A percentile compares a stretch with the other conserved stretches of the same genome.
These are phyloP conservation scores for Logfia minima DNA, from an alignment of 129 eudicot genomes.

Conservation along the genomic window DNA sequence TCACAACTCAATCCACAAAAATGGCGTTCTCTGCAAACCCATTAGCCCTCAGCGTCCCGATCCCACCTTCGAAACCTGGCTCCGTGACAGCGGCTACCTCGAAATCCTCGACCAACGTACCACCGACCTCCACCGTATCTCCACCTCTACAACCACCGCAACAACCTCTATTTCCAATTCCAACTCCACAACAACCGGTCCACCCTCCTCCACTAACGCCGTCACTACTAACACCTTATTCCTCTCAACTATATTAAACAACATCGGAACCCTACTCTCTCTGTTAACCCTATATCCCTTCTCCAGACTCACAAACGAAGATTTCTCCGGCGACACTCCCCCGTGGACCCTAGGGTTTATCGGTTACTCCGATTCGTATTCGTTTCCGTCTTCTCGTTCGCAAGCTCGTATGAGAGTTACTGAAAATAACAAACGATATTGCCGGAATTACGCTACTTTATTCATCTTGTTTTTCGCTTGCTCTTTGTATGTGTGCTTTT, in stretches of 20 bases:
- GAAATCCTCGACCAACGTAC: constrained; percentile 87
- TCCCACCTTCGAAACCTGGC: constrained; percentile 88
- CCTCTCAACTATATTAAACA: constrained; percentile 38
- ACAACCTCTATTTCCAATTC: constrained; percentile 18
- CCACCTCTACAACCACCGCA: constrained; percentile 43
- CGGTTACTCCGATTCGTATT: constrained; percentile 62
- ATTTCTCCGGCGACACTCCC: constrained; percentile 65
- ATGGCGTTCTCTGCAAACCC: constrained; percentile 86
- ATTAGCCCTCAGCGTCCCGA: constrained; percentile 86
- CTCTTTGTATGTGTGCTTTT: constrained; percentile 57
- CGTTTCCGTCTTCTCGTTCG: constrained; percentile 67
- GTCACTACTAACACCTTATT: constrained; percentile 36
- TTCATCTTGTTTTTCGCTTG: constrained; percentile 79
- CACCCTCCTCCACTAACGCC: constrained; percentile 29
- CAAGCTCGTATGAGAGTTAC: constrained; percentile 84
- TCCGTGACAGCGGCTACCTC: constrained; percentile 90
- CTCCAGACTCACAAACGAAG: constrained; percentile 68
- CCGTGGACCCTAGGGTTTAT: constrained; percentile 75
- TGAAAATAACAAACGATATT: constrained; percentile 81
- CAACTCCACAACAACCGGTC: constrained; percentile 26
- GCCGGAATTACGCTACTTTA: constrained; percentile 72
- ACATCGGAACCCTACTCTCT: constrained; percentile 61
- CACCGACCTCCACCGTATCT: constrained; percentile 81
- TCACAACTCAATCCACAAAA: constrained; percentile 3
- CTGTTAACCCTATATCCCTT: constrained; percentile 74